Conservation (phyloP, 306 rosid genomes). For the Elaeagnus macrophylla region DNA sequence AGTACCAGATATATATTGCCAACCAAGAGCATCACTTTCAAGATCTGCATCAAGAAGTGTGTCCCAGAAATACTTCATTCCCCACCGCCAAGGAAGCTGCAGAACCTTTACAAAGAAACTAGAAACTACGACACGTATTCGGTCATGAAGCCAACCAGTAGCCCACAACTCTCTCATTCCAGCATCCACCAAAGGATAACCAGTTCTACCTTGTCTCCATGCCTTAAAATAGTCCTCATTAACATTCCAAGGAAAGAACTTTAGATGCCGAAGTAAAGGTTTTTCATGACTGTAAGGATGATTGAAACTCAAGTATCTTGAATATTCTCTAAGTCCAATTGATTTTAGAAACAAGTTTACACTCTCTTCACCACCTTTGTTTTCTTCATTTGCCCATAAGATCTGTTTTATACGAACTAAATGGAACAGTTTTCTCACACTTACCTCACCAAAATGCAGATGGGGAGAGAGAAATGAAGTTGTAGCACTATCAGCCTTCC, state of each 20-base stretch:
- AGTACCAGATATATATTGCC: slow-evolving; percentile 92
- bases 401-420: slow-evolving; percentile 93
- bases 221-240: slow-evolving; percentile 68
- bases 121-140: slow-evolving; percentile 86
- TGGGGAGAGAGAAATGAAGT: slow-evolving; percentile 95
- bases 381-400: slow-evolving; percentile 84
- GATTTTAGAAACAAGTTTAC: slow-evolving; percentile 82
- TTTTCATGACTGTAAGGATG: slow-evolving; percentile 74
- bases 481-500: slow-evolving; percentile 92
- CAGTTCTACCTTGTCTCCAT: slow-evolving; percentile 98
- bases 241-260: slow-evolving; percentile 78
- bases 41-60: slow-evolving; percentile 97
- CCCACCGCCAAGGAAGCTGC: slow-evolving; percentile 99
- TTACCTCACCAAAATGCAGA: slow-evolving; percentile 92
- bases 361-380: slow-evolving; percentile 77
- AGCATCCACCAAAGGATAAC: slow-evolving; percentile 94
- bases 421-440: slow-evolving; percentile 91
- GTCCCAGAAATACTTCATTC: slow-evolving; percentile 98
- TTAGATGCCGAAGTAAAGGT: slow-evolving; percentile 85
- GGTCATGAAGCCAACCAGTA: slow-evolving; percentile 93
- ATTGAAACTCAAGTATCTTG: slow-evolving; percentile 83
- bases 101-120: slow-evolving; percentile 93
- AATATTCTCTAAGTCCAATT: slow-evolving; percentile 85
- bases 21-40: slow-evolving; percentile 92
- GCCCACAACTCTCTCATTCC: slow-evolving; percentile 99